Evolutionary conservation across 768 basidiomycete genomes (phyloP).

Genomic region (Hericium alpestre): DNA sequence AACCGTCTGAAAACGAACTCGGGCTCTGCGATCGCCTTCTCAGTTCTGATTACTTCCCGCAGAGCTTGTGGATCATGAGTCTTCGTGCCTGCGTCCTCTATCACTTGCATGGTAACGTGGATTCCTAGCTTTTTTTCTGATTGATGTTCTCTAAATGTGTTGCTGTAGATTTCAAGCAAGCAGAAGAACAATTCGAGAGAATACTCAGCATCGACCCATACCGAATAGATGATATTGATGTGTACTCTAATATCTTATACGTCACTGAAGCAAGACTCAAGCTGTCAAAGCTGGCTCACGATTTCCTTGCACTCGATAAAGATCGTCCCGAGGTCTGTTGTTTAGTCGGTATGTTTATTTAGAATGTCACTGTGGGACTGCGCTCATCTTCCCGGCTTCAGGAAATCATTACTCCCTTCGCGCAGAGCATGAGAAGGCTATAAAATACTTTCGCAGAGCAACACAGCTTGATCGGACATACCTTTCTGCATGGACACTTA

Average conservation of each 20-base stretch:
- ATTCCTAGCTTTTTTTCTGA: background rate
- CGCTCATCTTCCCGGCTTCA: constrained; percentile 21
- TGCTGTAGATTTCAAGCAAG: constrained; percentile 71
- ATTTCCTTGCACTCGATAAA: constrained; percentile 81
- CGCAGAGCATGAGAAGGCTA: constrained; percentile 89
- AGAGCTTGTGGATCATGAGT: constrained; percentile 78
- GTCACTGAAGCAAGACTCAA: constrained; percentile 85
- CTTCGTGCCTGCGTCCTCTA: constrained; percentile 80
- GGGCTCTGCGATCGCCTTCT: constrained; percentile 72
- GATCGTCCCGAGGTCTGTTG: constrained; percentile 95
- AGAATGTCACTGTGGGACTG: background rate
- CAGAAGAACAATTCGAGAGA: constrained; percentile 76
- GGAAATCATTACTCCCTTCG: constrained; percentile 97
- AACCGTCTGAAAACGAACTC: constrained; percentile 79
- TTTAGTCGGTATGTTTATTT: constrained; percentile 62
- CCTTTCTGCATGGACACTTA: constrained; percentile 94
- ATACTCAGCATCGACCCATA: constrained; percentile 76
- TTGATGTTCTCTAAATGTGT: too few species aligned
- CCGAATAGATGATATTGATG: constrained; percentile 89
- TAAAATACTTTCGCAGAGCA: constrained; percentile 89
- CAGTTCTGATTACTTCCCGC: constrained; percentile 60
- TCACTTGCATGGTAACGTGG: constrained; percentile 70
- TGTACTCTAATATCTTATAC: constrained; percentile 94
- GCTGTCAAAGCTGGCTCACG: constrained; percentile 83
- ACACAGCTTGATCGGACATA: constrained; percentile 93